Base-by-base conservation (phyloP, 768 basidiomycete genomes). In the Tylopilus vinaceipallidus region DNA sequence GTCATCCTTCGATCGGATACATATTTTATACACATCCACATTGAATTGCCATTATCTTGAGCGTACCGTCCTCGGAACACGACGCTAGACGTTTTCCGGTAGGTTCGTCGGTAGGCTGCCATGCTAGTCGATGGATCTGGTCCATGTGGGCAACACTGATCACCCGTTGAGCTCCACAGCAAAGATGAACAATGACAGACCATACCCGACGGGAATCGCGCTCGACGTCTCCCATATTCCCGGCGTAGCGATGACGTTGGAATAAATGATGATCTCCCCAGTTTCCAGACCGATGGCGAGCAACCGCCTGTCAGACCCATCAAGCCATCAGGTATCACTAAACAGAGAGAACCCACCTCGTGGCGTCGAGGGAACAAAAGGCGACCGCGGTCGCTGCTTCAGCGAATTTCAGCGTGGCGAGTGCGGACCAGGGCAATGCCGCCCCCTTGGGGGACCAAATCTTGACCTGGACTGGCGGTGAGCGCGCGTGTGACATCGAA, bases 21-120 rank as follows among this genome's bases (percentile, higher is more conserved):
- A 56, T 71, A 71, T 71, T 73, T 72, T 75, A 74, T 67, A 68
- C 72, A 12, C 6, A 72, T 70, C 67, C 61, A 73, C 64, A 58
- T 76, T 76, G 80, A 72, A 91, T 73, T 62, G 74, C 75, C 68
- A 83, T 72, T 73, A 95, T 76, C 69, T 83, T 87, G 70, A 95
- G 74, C 75, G 88, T 88, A 75, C 90, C 84, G 77, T 98, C 95
- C 73, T 95, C 92, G 68, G 91, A 90, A 61, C 91, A 91, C 50
- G 84, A 91, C 29, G 91, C 95, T 45, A 98, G 77, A 51, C 82
- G 75, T 49, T 68, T 71, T 47, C 59, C 52, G n/a, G 56, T 50
- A 11, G 52, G 55, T 26, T 64, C 56, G 7, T 53, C 58, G 13
- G 66, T 65, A 26, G 85, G 82, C 32, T 86, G 78, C 91, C 91